Conservation (phyloP, 2,329 filamentous ascomycete genomes). For the Botrytis deweyae region DNA sequence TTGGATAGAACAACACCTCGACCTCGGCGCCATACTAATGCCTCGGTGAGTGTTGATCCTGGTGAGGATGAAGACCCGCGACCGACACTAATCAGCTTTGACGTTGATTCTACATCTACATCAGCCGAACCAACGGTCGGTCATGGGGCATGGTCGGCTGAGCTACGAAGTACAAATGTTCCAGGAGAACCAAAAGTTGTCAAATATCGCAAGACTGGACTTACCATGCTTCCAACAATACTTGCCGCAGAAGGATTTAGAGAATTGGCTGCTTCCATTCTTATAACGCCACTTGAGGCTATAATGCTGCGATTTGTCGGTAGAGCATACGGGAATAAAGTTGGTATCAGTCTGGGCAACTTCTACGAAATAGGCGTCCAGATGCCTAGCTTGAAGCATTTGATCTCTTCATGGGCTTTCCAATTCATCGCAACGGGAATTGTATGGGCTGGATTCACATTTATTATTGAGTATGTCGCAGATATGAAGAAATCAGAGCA, state of each 20-base stretch:
- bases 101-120: constrained; percentile 37
- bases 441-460: constrained; percentile 36
- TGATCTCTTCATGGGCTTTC: constrained; percentile 31
- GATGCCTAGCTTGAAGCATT: constrained; percentile 28
- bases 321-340: constrained; percentile 31
- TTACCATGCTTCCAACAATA: constrained; percentile 39
- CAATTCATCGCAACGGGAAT: constrained; percentile 26
- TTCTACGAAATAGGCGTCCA: constrained; percentile 26
- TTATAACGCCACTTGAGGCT: constrained; percentile 38
- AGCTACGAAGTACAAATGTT: constrained; percentile 39
- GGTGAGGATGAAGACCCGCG: constrained; percentile 36
- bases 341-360: constrained; percentile 27
- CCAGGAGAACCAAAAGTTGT: constrained; percentile 28
- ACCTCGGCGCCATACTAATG: constrained; percentile 26
- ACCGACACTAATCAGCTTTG: constrained; percentile 39
- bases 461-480: constrained; percentile 28
- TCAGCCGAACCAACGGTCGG: constrained; percentile 28
- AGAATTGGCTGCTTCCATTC: constrained; percentile 33
- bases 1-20: constrained; percentile 26
- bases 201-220: constrained; percentile 37
- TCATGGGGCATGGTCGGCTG: constrained; percentile 39
- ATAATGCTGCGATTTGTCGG: constrained; percentile 37
- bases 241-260: constrained; percentile 38
- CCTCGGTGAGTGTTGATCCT: constrained; percentile 33
- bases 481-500: constrained; percentile 7